Base-by-base conservation (phyloP, 1,284 basidiomycete species). In the Takashimella tepidaria region DNA sequence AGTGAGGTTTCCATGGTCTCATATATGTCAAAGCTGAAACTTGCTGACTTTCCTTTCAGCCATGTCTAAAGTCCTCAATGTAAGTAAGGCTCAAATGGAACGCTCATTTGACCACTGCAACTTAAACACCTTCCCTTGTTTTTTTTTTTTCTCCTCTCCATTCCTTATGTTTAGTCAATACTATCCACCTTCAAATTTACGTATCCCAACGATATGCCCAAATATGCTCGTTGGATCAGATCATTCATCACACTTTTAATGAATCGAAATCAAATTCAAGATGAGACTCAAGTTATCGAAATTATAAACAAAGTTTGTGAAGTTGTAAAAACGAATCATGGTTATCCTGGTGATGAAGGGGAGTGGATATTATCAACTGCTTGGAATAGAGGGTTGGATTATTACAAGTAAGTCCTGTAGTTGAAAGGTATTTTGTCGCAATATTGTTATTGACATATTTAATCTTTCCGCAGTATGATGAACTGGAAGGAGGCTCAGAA, bases 171-270 rank as follows among this genome's bases (percentile, higher is more conserved):
- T 5, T 25, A 57, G 55, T 26, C 24, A 19, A 45, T 48, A 10
- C n/a, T 57, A 2, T 26, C 44, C 13, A 20, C 5, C 0, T 10
- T 24, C 19, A 4, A 13, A 4, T 10, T 26, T 1, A 13, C 23
- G 3, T 10, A 41, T 3, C n/a, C 43, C 12, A 16, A 11, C 2
- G 51, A 54, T 5, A 12, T 49, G 11, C 37, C 19, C 10, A 41
- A 42, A 1, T 23, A 24, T 5, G 45, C 49, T 2, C 49, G 52
- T 8, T 57, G 56, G 56, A 51, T 25, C 2, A 45, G 50, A 5
- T 50, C 53, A 11, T 47, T 51, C 2, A 49, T 57, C 12, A 3
- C 16, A 5, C 31, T 26, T 13, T 49, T 57, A 10, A 37, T 57
- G 11, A 27, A 57, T 40, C 56, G 56, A 13, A 26, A 26, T 16